Conservation (phyloP, 2,329 filamentous ascomycete genomes). For the Alternaria tenuissima region DNA sequence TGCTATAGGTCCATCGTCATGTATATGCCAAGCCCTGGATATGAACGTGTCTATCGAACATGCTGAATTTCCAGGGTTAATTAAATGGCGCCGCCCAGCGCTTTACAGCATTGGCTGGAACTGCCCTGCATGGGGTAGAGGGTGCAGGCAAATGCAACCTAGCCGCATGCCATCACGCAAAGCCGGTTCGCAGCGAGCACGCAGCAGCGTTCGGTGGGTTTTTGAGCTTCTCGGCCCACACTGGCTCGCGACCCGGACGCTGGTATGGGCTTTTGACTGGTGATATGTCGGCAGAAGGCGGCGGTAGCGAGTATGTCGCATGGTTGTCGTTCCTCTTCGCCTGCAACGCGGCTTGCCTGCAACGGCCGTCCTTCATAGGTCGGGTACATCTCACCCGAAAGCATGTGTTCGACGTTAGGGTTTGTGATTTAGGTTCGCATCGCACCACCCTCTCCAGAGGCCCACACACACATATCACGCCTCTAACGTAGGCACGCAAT, state of each 20-base stretch:
- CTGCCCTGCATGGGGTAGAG: slow-evolving; percentile 5
- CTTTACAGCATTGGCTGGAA: slow-evolving; percentile 15
- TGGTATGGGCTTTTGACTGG: slow-evolving; percentile 13
- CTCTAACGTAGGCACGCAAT: neutral
- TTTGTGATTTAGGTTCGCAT: slow-evolving; percentile 12
- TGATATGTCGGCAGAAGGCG: slow-evolving; percentile 25
- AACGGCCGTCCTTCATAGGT: neutral
- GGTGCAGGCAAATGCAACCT: slow-evolving; percentile 18
- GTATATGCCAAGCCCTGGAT: slow-evolving; percentile 24
- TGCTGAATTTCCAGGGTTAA: slow-evolving; percentile 22
- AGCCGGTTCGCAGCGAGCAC: slow-evolving; percentile 13
- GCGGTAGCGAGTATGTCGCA: slow-evolving; percentile 6
- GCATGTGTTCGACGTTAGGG: slow-evolving; percentile 3
- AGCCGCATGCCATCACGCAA: slow-evolving; percentile 15
- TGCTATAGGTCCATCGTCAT: slow-evolving; percentile 28
- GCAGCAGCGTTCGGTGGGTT: neutral
- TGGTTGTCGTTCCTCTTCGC: neutral
- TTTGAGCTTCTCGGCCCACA: slow-evolving; percentile 22
- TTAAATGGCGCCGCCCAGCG: slow-evolving; percentile 17
- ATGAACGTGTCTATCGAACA: slow-evolving; percentile 27
- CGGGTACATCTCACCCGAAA: slow-evolving; percentile 19
- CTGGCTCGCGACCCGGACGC: slow-evolving; percentile 24
- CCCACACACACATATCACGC: neutral
- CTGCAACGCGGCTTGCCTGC: neutral
- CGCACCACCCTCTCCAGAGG: slow-evolving; percentile 4